Evolutionary conservation across 1,139 yeast genomes (phyloP), one percentile per base, ranked within the genome.

Genomic region (Pichiaceae sp.): DNA sequence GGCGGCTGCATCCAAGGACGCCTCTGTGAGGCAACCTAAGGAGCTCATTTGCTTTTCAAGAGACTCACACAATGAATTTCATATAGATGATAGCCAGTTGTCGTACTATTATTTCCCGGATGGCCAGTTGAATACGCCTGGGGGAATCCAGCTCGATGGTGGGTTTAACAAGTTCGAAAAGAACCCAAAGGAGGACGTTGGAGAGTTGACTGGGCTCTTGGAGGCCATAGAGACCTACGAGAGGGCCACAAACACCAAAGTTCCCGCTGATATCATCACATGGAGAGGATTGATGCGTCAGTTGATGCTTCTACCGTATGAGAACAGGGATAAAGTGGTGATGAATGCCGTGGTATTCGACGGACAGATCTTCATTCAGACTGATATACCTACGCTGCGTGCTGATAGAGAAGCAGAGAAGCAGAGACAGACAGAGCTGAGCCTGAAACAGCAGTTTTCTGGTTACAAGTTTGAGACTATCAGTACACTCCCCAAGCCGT

Each of bases 381-480:
- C 71, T 36, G 83, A 81, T 50, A 66, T 64, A 32, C 66, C 60
- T 19, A 53, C 61, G 14, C 70, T 42, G 11, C 41, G 40, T 29
- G 40, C 31, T 21, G 32, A 36, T 4, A 30, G 42, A 30, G 45
- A 42, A 35, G 33, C 48, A 29, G 52, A 56, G 46, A 31, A 56
- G 49, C 45, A 56, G 52, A 41, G 57, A 38, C 37, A 57, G 44
- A 46, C 51, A 47, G 62, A 59, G n/a, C 64, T 57, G 37, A 66
- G 62, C 43, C 65, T 68, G 53, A 71, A 66, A 47, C 64, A 75
- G 48, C 72, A 69, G 49, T 82, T 66, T 49, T 64, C 77, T n/a
- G 91, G 91, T 0, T 86, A 83, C 62, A 87, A 86, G 56, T 91
- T 91, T 57, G 96, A 91, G 59, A 66, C 78, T 1, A 52, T 87